phyloP scores from a whole-genome alignment of 768 basidiomycete species.

The Tylopilus vinaceipallidus region DNA sequence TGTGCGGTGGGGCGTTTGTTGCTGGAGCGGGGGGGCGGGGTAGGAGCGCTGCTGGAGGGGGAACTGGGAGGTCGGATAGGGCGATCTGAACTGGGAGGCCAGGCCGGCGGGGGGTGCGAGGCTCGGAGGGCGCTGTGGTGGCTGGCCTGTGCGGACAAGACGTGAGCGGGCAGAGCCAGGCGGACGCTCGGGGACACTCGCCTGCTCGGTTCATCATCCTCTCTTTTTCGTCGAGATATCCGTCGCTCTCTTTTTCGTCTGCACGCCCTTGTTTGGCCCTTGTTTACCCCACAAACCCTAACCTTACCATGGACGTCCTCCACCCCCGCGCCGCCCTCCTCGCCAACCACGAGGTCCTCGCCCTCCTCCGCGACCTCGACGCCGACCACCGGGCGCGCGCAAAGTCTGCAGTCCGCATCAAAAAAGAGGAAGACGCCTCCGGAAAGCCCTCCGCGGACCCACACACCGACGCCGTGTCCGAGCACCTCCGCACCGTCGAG shows the following conservation, averaged over 20 bases:
- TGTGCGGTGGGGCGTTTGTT: conserved; percentile 61
- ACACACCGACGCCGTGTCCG: conserved; percentile 57
- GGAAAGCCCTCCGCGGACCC: conserved; percentile 31
- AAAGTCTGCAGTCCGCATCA: conserved; percentile 67
- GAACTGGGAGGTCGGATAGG: conserved; percentile 40
- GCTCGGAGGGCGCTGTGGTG: conserved; percentile 77
- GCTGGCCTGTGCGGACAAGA: conserved; percentile 56
- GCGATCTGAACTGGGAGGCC: conserved; percentile 60
- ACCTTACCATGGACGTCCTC: conserved; percentile 25
- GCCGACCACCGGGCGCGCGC: conserved; percentile 66
- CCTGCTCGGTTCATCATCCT: conserved; percentile 60
- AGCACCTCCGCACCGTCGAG: conserved; percentile 83
- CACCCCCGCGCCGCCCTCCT: conserved; percentile 76
- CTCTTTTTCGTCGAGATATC: conserved; percentile 3
- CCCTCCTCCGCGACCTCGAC: conserved; percentile 75
- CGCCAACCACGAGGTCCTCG: conserved; percentile 84
- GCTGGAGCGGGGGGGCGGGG: conserved; percentile 43
- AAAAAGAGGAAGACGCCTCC: conserved; percentile 70
- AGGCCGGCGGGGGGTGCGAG: conserved; percentile 64
- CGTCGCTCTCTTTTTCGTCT: conserved; percentile 9
- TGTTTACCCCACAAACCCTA: conserved; percentile 29
- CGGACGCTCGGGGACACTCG: too few species aligned
- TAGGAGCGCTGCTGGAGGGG: conserved; percentile 29
- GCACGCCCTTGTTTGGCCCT: conserved; percentile 16
- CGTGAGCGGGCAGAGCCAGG: conserved; percentile 12